A percentile compares a stretch with the other conserved stretches of the same genome.
phyloP scores from a whole-genome alignment of 169 alveolate species.

The Perkinsus chesapeaki region DNA sequence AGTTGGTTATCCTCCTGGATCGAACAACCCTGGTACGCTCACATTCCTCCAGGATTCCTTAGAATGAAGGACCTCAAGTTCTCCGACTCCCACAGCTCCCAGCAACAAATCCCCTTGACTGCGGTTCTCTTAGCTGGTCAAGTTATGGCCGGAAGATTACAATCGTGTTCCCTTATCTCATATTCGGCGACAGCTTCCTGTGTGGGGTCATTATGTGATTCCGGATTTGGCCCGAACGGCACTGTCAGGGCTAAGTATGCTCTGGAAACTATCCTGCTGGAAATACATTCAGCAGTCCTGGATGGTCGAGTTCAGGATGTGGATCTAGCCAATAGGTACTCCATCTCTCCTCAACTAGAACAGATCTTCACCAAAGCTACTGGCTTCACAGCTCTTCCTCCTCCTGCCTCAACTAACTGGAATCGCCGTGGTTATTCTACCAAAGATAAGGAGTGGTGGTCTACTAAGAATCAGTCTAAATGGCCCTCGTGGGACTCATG shows the following conservation, averaged over 20 bases:
- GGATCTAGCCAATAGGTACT: neutral
- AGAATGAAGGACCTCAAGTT: neutral
- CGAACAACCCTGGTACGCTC: neutral
- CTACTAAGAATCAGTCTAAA: neutral
- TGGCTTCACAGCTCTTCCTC: neutral
- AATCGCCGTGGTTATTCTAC: neutral
- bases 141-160: neutral
- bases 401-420: neutral
- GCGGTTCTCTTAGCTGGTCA: neutral
- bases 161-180: neutral
- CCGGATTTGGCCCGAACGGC: neutral
- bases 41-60: neutral
- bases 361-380: neutral
- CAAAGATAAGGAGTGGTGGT: neutral
- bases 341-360: neutral
- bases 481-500: neutral
- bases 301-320: neutral
- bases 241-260: neutral
- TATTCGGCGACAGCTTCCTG: neutral
- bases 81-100: neutral
- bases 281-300: neutral
- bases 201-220: neutral
- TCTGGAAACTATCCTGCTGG: neutral
- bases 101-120: neutral
- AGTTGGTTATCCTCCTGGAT: no score